Evolutionary conservation across 306 rosid species (phyloP), one percentile per base, ranked within the genome.

Genomic region (Sicyos edulis): DNA sequence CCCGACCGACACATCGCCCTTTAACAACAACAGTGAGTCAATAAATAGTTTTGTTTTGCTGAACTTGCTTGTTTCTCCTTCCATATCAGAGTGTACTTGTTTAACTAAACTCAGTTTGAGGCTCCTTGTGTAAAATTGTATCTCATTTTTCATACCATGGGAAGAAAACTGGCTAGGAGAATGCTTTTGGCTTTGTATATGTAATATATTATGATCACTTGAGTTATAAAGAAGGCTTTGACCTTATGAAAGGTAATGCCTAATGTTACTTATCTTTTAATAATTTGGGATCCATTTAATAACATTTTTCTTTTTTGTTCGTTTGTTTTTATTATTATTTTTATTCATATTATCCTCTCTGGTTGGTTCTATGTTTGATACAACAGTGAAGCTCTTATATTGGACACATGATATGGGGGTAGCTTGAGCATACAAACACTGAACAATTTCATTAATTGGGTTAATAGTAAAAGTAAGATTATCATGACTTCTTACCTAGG

Each of bases 1-100:
- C 83, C 16, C 80, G 90, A 74, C 86, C 82, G 29, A 3, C 83
- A 1, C 83, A 87, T 76, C 86, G 81, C 19, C 80, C 61, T 70
- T 71, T 76, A 26, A 52, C 55, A 78, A 75, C 71, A 21, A 20
- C 89, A 64, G 26, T 82, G 53, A 77, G 85, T 58, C 77, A 75
- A 9, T 86, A 85, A 87, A 65, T 56, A 65, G 54, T 65, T 65
- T 44, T 65, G n/a, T 19, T 44, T 65, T 44, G 71, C 34, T 65
- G 29, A 45, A 40, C 19, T 44, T 65, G 34, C 71, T 19, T 65
- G 71, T 10, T 20, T 42, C 53, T 64, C 71, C 53, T 64, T 64
- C 26, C 10, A 16, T 32, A 15, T 13, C 50, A 62, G 45, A 62
- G 49, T 7, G 67, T 61, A 45, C 50, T 63, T 63, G 45, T 63